These are phyloP conservation scores for Arachnomyces sp. DNA, from an alignment of 2,329 filamentous ascomycete species.

Conservation along the genomic window DNA sequence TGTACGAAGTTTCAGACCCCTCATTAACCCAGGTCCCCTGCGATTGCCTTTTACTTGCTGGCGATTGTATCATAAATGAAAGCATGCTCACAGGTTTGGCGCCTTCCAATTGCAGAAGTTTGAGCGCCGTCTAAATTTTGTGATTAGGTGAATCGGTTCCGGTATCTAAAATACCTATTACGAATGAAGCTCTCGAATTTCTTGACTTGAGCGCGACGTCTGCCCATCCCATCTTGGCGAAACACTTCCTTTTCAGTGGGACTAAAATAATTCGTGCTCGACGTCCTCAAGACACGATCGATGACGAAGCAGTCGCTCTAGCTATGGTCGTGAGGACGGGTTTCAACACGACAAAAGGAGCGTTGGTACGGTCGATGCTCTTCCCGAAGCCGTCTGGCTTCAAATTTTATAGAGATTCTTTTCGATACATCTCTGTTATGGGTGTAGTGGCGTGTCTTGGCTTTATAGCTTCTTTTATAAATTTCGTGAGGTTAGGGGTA, in stretches of 20 bases:
- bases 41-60: slow-evolving; percentile 82
- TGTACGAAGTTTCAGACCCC: slow-evolving; percentile 95
- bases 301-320: slow-evolving; percentile 81
- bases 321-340: slow-evolving; percentile 90
- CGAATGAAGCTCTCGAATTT: slow-evolving; percentile 65
- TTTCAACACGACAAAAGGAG: slow-evolving; percentile 96
- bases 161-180: slow-evolving; percentile 83
- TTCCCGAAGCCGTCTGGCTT: slow-evolving; percentile 98
- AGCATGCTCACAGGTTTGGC: slow-evolving; percentile 79
- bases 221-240: slow-evolving; percentile 73
- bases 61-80: slow-evolving; percentile 97
- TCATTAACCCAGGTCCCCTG: slow-evolving; percentile 80
- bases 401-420: slow-evolving; percentile 97
- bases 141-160: slow-evolving; percentile 78
- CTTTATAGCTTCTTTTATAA: slow-evolving; percentile 84
- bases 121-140: slow-evolving; percentile 2
- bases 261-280: slow-evolving; percentile 91
- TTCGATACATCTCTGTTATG: slow-evolving; percentile 97
- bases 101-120: background rate
- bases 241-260: slow-evolving; percentile 87
- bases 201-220: slow-evolving; percentile 75
- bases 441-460: slow-evolving; percentile 74
- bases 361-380: slow-evolving; percentile 91
- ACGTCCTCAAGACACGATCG: slow-evolving; percentile 75
- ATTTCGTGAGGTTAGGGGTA: slow-evolving; percentile 73